Conservation (phyloP, 2,329 filamentous ascomycete genomes). For the Fusarium transvaalense region DNA sequence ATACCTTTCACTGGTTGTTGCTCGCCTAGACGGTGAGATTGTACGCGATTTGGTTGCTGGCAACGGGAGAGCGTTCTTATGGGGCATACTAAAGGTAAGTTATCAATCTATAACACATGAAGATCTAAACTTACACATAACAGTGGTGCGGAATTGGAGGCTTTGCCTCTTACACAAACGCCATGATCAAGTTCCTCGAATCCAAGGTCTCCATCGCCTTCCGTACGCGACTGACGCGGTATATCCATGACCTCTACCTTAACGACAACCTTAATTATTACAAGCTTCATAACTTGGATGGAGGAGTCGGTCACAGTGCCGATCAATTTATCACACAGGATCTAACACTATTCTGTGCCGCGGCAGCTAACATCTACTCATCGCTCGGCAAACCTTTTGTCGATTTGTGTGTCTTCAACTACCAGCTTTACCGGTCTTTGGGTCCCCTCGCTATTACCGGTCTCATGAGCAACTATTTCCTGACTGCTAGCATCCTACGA, state of each 20-base stretch:
- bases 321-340: constrained; percentile 99
- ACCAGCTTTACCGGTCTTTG: constrained; percentile 91
- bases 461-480: constrained; percentile 90
- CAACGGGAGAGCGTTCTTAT: constrained; percentile 87
- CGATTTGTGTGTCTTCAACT: constrained; percentile 98
- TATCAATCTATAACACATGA: neutral
- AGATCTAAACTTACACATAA: constrained; percentile 13
- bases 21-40: constrained; percentile 93
- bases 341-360: constrained; percentile 92
- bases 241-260: constrained; percentile 96
- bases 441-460: constrained; percentile 89
- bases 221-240: constrained; percentile 91
- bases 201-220: constrained; percentile 99
- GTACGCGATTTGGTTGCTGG: constrained; percentile 96
- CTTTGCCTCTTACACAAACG: constrained; percentile 96
- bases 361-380: constrained; percentile 92
- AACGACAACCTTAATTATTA: constrained; percentile 97
- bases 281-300: constrained; percentile 92
- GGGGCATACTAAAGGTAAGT: constrained; percentile 83
- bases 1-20: constrained; percentile 93
- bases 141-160: constrained; percentile 93
- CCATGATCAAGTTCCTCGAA: constrained; percentile 98
- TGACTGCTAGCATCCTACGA: constrained; percentile 90
- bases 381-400: constrained; percentile 97
- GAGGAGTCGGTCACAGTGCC: constrained; percentile 89